A percentile compares a stretch with the other conserved stretches of the same genome.
phyloP scores from a whole-genome alignment of 345 rosid genomes.

The Salix caprea region DNA sequence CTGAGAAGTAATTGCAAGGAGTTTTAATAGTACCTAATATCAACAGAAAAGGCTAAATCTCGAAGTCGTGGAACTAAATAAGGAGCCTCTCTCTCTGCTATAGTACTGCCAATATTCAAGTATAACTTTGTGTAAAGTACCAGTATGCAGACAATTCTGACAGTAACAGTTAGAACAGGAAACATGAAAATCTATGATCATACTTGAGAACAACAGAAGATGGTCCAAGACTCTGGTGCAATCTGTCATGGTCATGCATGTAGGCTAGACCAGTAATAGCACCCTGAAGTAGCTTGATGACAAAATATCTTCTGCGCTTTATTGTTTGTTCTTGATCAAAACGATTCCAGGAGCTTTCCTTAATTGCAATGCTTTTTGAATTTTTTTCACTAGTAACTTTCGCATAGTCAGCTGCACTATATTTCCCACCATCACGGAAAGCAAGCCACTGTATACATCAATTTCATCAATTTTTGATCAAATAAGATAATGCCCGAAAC shows the following conservation, averaged over 20 bases:
- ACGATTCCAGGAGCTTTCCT: slow-evolving; percentile 54
- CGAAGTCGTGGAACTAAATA: slow-evolving; percentile 79
- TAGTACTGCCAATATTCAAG: slow-evolving; percentile 49
- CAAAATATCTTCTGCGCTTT: slow-evolving; percentile 52
- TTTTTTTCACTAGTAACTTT: slow-evolving; percentile 57
- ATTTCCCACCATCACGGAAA: slow-evolving; percentile 74
- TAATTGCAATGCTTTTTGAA: slow-evolving; percentile 33
- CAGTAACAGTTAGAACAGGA: neutral
- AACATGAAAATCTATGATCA: neutral
- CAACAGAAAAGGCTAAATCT: slow-evolving; percentile 91
- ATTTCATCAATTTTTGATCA: slow-evolving; percentile 14
- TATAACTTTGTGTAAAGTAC: slow-evolving; percentile 1
- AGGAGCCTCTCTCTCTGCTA: slow-evolving; percentile 65
- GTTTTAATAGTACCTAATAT: slow-evolving; percentile 47
- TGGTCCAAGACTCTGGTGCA: slow-evolving; percentile 98
- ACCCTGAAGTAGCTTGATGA: slow-evolving; percentile 63
- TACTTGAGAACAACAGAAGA: slow-evolving; percentile 90
- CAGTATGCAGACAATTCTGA: neutral
- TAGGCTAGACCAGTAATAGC: slow-evolving; percentile 75
- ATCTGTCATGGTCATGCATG: slow-evolving; percentile 78
- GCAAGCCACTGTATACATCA: slow-evolving; percentile 73
- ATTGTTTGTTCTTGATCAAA: slow-evolving; percentile 49
- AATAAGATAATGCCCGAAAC: slow-evolving; percentile 1
- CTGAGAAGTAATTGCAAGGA: neutral
- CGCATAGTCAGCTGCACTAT: slow-evolving; percentile 85